These are phyloP conservation scores for Ordospora colligata DNA, from an alignment of 371 early-diverging fungal species.

Conservation along the genomic window DNA sequence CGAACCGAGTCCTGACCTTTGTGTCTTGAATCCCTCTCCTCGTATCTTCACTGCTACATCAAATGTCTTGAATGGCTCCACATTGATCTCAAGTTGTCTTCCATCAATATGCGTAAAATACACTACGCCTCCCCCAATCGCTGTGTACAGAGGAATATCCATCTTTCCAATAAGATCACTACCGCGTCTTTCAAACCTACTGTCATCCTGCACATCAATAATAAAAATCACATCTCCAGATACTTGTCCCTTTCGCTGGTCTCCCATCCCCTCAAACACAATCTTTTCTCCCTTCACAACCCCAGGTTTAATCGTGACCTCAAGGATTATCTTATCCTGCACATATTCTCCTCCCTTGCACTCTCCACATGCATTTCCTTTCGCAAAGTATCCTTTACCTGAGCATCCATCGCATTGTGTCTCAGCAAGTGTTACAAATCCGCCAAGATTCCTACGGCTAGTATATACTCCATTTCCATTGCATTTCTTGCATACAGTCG, in stretches of 20 bases:
- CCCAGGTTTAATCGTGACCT: constrained; percentile 51
- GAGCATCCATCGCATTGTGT: constrained; percentile 46
- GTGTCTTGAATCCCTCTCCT: constrained; percentile 39
- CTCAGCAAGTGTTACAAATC: constrained; percentile 41
- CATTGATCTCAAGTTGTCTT: constrained; percentile 26
- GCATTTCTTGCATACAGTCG: constrained; percentile 51
- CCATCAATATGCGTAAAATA: constrained; percentile 46
- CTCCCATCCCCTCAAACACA: constrained; percentile 45
- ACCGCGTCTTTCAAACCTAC: constrained; percentile 33
- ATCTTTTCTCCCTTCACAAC: constrained; percentile 35
- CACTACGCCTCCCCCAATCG: constrained; percentile 37
- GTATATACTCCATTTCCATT: constrained; percentile 49
- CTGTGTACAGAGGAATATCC: constrained; percentile 39
- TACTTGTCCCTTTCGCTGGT: constrained; percentile 36
- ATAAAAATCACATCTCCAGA: constrained; percentile 56
- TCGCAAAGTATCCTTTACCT: constrained; percentile 31
- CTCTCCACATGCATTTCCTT: constrained; percentile 48
- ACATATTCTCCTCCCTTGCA: constrained; percentile 53
- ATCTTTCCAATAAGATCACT: constrained; percentile 29
- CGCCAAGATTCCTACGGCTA: constrained; percentile 31
- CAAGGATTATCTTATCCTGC: constrained; percentile 24
- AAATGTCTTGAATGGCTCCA: constrained; percentile 28
- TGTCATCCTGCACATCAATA: constrained; percentile 38
- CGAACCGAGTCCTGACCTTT: background rate
- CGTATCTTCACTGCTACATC: constrained; percentile 28